Percentiles rank a stretch among this genome's conserved stretches.
phyloP scores from a whole-genome alignment of 306 rosid genomes.

The Hylodesmum podocarpum region DNA sequence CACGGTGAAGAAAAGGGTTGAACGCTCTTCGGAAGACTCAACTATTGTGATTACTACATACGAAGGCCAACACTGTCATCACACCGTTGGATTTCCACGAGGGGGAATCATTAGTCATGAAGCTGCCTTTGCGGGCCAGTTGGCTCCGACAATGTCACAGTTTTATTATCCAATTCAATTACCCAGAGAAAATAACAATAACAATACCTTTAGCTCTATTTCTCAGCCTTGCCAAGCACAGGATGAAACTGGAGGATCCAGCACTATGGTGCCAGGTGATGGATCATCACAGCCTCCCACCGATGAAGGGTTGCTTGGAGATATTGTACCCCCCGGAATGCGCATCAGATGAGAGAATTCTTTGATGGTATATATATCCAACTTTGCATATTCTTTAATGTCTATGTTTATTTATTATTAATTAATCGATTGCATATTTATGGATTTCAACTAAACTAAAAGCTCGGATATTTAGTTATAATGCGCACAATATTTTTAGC shows the following conservation, averaged over 20 bases:
- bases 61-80: conserved; percentile 98
- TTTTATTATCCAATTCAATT: conserved; percentile 58
- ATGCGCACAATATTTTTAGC: too few species aligned
- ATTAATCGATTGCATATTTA: background rate
- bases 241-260: conserved; percentile 31
- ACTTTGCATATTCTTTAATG: background rate
- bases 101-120: conserved; percentile 54
- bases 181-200: conserved; percentile 26
- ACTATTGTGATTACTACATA: conserved; percentile 83
- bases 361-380: conserved; percentile 27
- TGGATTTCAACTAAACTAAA: background rate
- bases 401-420: background rate
- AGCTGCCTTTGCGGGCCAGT: conserved; percentile 38
- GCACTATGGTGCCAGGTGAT: conserved; percentile 16
- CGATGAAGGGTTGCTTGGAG: conserved; percentile 86
- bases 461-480: background rate
- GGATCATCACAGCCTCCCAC: conserved; percentile 31
- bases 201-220: conserved; percentile 4
- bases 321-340: conserved; percentile 82
- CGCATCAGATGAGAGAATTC: conserved; percentile 47
- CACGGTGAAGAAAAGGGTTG: conserved; percentile 95
- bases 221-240: conserved; percentile 33
- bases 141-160: conserved; percentile 49
- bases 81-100: conserved; percentile 71
- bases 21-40: conserved; percentile 86